A percentile compares a stretch with the other conserved stretches of the same genome.
Conservation (phyloP, 306 rosid species). For the Fagus sylvatica region DNA sequence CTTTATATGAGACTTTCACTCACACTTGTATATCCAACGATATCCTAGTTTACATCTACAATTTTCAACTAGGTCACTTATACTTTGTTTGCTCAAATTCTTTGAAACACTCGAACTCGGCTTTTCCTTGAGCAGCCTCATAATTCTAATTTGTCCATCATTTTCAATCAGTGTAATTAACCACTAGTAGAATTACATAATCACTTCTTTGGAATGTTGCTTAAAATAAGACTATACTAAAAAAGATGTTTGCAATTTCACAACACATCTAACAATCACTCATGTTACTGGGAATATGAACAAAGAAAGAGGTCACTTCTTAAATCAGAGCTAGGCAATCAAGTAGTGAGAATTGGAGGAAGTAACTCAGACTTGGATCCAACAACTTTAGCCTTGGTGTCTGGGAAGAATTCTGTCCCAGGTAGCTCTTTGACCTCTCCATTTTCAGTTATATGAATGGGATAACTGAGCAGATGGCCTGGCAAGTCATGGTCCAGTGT, state of each 20-base stretch:
- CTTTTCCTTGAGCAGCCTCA: too few relatives aligned
- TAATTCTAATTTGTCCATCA: too few relatives aligned
- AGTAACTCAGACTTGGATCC: conserved; percentile 43
- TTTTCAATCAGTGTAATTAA: too few relatives aligned
- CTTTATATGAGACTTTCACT: too few relatives aligned
- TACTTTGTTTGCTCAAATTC: too few relatives aligned
- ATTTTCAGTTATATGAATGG: conserved; percentile 26
- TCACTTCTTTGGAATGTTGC: not conserved
- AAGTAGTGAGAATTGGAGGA: conserved; percentile 51
- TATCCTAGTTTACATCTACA: too few relatives aligned
- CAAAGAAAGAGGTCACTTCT: not conserved
- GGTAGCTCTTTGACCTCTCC: conserved; percentile 38
- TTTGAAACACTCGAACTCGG: too few relatives aligned
- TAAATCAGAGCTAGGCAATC: not conserved
- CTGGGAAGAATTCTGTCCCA: conserved; percentile 40
- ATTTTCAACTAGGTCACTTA: too few relatives aligned
- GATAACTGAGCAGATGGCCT: conserved; percentile 53
- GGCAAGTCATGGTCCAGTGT: conserved; percentile 35
- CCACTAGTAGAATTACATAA: not conserved
- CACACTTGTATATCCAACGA: too few relatives aligned
- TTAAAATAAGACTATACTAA: not conserved
- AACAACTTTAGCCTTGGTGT: conserved; percentile 41
- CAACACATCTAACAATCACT: not conserved
- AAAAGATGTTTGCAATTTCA: not conserved
- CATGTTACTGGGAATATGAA: not conserved